Conservation (phyloP, 2,329 filamentous ascomycete genomes). For the Boeremia exigua region DNA sequence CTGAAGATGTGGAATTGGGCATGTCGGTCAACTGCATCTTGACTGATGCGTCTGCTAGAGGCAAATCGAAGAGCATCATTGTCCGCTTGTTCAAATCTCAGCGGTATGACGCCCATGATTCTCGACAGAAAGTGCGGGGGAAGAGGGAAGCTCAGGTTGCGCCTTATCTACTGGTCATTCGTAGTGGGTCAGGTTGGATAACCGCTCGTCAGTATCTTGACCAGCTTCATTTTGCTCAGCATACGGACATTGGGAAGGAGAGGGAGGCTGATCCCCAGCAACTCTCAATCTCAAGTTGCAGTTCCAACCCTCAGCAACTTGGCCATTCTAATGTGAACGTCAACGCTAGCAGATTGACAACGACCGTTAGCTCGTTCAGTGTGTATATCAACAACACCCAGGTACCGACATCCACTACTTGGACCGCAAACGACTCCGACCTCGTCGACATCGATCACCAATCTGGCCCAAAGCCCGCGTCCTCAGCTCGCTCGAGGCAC, state of each 20-base stretch:
- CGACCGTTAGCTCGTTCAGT: background rate
- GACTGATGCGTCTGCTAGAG: slow-evolving; percentile 19
- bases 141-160: background rate
- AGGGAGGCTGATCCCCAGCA: no score
- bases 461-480: background rate
- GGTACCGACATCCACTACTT: background rate
- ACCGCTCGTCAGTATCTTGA: slow-evolving; percentile 37
- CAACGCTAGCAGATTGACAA: no score
- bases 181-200: slow-evolving; percentile 40
- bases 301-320: no score
- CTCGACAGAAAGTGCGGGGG: background rate
- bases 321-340: no score
- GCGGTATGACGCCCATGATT: background rate
- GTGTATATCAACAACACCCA: background rate
- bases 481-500: slow-evolving; percentile 2
- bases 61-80: slow-evolving; percentile 27
- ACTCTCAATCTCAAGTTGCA: no score
- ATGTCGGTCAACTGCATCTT: slow-evolving; percentile 38
- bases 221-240: slow-evolving; percentile 30
- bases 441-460: background rate
- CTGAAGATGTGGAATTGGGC: slow-evolving; percentile 27
- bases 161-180: slow-evolving; percentile 35
- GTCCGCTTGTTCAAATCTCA: slow-evolving; percentile 37
- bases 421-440: background rate
- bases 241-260: background rate